Conservation (phyloP, 2,329 filamentous ascomycete species). For the Fusarium sp. region DNA sequence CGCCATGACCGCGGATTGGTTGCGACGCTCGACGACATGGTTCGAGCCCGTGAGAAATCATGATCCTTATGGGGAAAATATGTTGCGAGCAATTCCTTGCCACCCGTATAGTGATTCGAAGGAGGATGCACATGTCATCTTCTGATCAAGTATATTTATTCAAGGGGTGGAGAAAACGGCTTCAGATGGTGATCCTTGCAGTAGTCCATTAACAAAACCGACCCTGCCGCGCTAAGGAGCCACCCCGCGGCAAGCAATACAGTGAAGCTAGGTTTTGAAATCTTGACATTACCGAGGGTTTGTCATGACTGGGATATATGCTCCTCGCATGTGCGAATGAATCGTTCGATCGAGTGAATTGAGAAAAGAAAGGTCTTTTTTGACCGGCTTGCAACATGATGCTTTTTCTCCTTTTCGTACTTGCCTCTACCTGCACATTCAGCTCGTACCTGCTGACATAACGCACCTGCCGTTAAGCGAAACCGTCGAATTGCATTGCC, state of each 20-base stretch:
- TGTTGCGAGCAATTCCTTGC: background rate
- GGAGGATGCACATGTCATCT: background rate
- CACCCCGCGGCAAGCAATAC: constrained; percentile 6
- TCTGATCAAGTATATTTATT: background rate
- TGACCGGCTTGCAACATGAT: background rate
- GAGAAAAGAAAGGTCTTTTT: background rate
- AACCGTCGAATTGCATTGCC: constrained; percentile 11
- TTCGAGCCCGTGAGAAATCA: background rate
- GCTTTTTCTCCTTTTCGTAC: background rate
- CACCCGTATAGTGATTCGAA: background rate
- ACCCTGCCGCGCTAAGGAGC: background rate
- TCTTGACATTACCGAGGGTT: background rate
- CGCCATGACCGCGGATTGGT: background rate
- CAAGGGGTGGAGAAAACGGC: background rate
- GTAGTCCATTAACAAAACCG: background rate
- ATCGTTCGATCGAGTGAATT: background rate
- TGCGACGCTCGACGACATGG: background rate
- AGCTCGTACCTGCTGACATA: constrained; percentile 3
- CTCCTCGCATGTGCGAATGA: background rate
- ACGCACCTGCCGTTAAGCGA: background rate
- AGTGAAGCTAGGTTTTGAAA: background rate
- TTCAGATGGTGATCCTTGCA: background rate
- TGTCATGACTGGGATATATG: background rate
- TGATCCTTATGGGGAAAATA: background rate
- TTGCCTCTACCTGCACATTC: background rate